Evolutionary conservation across 768 basidiomycete genomes (phyloP).

Genomic region (Pleurotus pulmonarius): DNA sequence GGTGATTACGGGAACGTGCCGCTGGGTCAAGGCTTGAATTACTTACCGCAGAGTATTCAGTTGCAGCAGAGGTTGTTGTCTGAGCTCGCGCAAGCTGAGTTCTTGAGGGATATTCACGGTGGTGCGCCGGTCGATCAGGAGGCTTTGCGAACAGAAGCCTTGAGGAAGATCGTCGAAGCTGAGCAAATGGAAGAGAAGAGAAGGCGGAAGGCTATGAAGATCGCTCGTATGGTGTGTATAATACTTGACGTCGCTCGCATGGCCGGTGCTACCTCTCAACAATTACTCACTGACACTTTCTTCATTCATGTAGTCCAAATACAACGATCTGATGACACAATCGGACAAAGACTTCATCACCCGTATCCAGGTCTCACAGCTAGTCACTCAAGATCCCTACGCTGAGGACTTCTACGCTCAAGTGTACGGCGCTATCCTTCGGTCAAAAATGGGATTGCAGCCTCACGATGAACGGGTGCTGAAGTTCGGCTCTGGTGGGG

Average conservation of each 20-base stretch:
- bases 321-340: conserved; percentile 95
- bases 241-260: not conserved
- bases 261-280: not conserved
- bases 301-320: conserved; percentile 58
- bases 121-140: conserved; percentile 62
- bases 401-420: conserved; percentile 99
- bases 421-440: conserved; percentile 83
- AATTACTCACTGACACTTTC: conserved; percentile 3
- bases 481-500: conserved; percentile 79
- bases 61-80: conserved; percentile 74
- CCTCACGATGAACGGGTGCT: conserved; percentile 75
- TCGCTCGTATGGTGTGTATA: conserved; percentile 75
- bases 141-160: conserved; percentile 69
- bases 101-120: conserved; percentile 61
- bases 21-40: conserved; percentile 41
- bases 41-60: conserved; percentile 61
- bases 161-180: conserved; percentile 87
- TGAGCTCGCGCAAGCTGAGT: conserved; percentile 71
- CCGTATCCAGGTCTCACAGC: conserved; percentile 96
- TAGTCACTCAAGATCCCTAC: conserved; percentile 96
- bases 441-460: conserved; percentile 73
- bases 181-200: conserved; percentile 86
- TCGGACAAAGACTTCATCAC: conserved; percentile 99
- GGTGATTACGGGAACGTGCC: conserved; percentile 38
- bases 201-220: conserved; percentile 77